phyloP scores from a whole-genome alignment of 163 green algal species.

The Coccomyxa subellipsoidea region DNA sequence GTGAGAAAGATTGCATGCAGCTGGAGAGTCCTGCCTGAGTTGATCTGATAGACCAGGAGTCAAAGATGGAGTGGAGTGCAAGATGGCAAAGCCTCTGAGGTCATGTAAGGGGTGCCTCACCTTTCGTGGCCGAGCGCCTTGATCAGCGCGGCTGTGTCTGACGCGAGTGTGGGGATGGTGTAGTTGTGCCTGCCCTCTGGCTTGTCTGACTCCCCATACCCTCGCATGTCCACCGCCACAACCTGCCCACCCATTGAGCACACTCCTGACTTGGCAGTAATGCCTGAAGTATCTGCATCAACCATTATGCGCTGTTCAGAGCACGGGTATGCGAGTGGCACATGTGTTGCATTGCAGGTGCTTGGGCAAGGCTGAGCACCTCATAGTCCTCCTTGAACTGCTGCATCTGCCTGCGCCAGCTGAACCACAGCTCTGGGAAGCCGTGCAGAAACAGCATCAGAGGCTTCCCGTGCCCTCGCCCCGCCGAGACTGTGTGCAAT shows the following conservation, averaged over 20 bases:
- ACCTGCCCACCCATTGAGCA: conserved; percentile 18
- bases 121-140: conserved; percentile 42
- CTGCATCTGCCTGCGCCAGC: conserved; percentile 64
- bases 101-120: not conserved
- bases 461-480: conserved; percentile 27
- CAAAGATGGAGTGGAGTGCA: not conserved
- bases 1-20: too few species aligned
- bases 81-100: not conserved
- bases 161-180: conserved; percentile 35
- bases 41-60: too few species aligned
- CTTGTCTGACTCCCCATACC: conserved; percentile 57
- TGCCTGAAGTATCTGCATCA: too few species aligned
- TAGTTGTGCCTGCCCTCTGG: conserved; percentile 54
- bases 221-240: conserved; percentile 70
- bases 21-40: too few species aligned
- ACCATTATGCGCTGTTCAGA: too few species aligned
- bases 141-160: conserved; percentile 48
- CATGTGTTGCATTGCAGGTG: not conserved
- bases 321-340: too few species aligned
- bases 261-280: not conserved
- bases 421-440: conserved; percentile 77
- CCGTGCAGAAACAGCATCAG: conserved; percentile 77
- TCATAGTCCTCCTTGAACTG: conserved; percentile 55
- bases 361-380: not conserved
- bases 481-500: conserved; percentile 14